Conservation (phyloP, 768 basidiomycete species). For the Termitomyces sp. region DNA sequence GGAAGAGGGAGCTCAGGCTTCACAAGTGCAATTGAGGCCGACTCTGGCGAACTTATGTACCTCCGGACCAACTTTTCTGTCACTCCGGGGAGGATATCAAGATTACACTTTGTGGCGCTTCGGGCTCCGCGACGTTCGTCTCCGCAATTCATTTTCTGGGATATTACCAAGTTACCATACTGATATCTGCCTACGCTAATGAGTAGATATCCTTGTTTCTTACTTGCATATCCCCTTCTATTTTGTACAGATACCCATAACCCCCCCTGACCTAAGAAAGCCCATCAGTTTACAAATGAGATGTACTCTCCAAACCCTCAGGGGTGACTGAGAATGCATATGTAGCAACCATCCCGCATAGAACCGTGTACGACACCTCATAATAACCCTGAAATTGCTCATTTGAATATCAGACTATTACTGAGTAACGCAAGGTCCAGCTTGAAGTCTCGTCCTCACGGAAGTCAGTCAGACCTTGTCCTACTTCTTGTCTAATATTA, state of each 20-base stretch:
- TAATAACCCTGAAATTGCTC: too few species aligned
- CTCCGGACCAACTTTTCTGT: too few species aligned
- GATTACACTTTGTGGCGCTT: not conserved
- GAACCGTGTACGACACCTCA: not conserved
- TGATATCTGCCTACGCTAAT: too few species aligned
- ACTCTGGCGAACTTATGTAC: not conserved
- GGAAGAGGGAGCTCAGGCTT: not conserved
- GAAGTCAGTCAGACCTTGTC: not conserved
- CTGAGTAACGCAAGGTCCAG: not conserved
- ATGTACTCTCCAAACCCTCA: not conserved
- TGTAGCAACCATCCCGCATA: not conserved
- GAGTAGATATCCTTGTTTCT: not conserved
- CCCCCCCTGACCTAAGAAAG: not conserved
- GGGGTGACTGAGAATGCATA: not conserved
- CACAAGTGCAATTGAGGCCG: not conserved
- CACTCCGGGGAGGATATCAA: too few species aligned
- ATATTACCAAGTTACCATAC: too few species aligned
- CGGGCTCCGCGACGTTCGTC: not conserved
- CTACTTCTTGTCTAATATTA: too few species aligned
- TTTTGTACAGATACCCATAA: not conserved
- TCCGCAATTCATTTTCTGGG: not conserved
- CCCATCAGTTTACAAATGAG: not conserved
- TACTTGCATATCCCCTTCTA: not conserved
- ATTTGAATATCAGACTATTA: too few species aligned
- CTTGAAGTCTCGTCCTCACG: not conserved